A percentile compares a stretch with the other conserved stretches of the same genome.
Conservation (phyloP, 108 stramenopile species). For the Cyclotella atomus region DNA sequence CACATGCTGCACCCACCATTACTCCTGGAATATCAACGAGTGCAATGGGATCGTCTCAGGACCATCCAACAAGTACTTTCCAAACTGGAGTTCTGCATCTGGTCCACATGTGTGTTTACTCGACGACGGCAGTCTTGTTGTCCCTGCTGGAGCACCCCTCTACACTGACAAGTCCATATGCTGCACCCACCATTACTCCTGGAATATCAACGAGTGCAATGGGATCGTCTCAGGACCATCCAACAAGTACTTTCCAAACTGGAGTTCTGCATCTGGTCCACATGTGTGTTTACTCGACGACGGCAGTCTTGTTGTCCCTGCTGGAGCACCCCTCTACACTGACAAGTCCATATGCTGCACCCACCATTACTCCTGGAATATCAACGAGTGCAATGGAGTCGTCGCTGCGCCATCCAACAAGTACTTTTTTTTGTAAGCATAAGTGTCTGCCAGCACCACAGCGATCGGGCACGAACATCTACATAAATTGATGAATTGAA, state of each 20-base stretch:
- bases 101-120: background rate
- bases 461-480: too few relatives aligned
- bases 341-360: background rate
- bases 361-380: background rate
- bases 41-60: background rate
- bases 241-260: slow-evolving; percentile 3
- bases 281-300: background rate
- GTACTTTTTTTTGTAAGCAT: too few relatives aligned
- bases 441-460: too few relatives aligned
- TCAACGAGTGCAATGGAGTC: background rate
- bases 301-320: background rate
- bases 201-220: background rate
- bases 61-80: slow-evolving; percentile 2
- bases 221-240: slow-evolving; percentile 1
- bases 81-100: background rate
- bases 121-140: background rate
- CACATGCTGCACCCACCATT: background rate
- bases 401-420: background rate
- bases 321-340: background rate
- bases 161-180: background rate
- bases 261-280: background rate
- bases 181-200: background rate
- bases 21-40: background rate
- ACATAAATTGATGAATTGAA: too few relatives aligned
- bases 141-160: background rate